Percentiles rank a stretch among this genome's conserved stretches.
phyloP scores from a whole-genome alignment of 805 yeast species.

The Kazachstania viticola region DNA sequence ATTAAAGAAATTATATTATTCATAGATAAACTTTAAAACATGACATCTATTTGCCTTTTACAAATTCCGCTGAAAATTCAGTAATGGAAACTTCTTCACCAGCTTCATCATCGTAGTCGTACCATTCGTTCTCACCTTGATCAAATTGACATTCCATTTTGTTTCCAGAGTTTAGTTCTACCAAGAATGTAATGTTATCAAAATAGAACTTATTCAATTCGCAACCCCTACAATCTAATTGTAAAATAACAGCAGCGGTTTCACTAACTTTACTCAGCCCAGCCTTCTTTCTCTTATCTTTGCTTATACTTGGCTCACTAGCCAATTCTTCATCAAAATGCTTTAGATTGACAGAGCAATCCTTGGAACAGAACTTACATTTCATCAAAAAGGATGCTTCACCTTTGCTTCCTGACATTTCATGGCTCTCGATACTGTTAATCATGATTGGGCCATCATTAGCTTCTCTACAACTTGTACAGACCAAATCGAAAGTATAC shows the following conservation, averaged over 20 bases:
- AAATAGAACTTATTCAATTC: constrained; percentile 62
- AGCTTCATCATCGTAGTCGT: constrained; percentile 84
- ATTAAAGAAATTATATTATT: background rate
- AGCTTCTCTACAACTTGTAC: constrained; percentile 68
- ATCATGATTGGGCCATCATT: constrained; percentile 64
- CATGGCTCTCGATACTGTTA: constrained; percentile 54
- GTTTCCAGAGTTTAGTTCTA: constrained; percentile 15
- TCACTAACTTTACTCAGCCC: constrained; percentile 13
- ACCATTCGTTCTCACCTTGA: constrained; percentile 78
- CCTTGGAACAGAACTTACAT: constrained; percentile 50
- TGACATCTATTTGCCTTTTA: constrained; percentile 21
- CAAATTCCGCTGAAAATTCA: constrained; percentile 58
- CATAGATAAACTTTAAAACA: background rate
- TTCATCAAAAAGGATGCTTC: constrained; percentile 74
- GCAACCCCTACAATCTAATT: constrained; percentile 78
- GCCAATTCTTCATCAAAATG: constrained; percentile 18
- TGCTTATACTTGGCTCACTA: constrained; percentile 9
- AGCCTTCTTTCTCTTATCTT: constrained; percentile 19
- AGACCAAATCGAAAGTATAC: constrained; percentile 60
- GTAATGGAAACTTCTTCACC: constrained; percentile 71
- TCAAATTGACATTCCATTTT: constrained; percentile 34
- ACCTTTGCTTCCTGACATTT: constrained; percentile 61
- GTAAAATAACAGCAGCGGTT: constrained; percentile 34
- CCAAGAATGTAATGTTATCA: constrained; percentile 23
- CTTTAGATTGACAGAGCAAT: constrained; percentile 16